Base-by-base conservation (phyloP, 1,284 basidiomycete species). In the Leccinum brunneo-olivaceum region DNA sequence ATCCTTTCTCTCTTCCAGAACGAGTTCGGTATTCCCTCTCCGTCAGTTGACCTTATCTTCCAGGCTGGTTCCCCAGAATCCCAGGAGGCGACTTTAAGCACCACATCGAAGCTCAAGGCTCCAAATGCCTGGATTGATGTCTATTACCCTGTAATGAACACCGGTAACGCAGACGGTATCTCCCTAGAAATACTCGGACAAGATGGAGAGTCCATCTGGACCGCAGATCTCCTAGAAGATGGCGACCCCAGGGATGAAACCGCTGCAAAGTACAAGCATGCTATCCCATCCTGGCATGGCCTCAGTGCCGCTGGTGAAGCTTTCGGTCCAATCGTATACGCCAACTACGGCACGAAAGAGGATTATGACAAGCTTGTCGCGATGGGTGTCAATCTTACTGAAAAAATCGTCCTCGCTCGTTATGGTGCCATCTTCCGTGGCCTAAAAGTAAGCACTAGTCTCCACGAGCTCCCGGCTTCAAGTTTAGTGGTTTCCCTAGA, bases 341-440 rank as follows among this genome's bases (percentile, higher is more conserved):
- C 79, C 0, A 84, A 89, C 50, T 90, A 90, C 50, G 91, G 92
- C 2, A 69, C 69, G 5, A 85, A 86, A 63, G 74, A 81, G 56
- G 90, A 93, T 60, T 91, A 84, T 54, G 82, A 81, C 27, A 65
- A 73, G 21, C 73, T 89, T 7, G 66, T 74, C 29, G 63, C 62
- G 21, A 59, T 69, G 56, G 90, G 90, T 6, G 72, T 81, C 36
- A 73, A 91, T 56, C 70, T 95, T 44, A 82, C 73, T 0, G 90
- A 83, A 43, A 88, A 86, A 56, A 82, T 97, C 46, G 84, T 84
- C n/a, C 70, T 97, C 11, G 77, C 77, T 41, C 84, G 90, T 43
- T 97, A 97, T 59, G 93, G 91, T 21, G 62, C 40, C 19, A 68
- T 78, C 45, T 90, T 90, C 72, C 83, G 94, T 51, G 95, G 94